A percentile compares a stretch with the other conserved stretches of the same genome.
phyloP scores from a whole-genome alignment of 495 filamentous ascomycete species.

The Mycothermus thermophilus region DNA sequence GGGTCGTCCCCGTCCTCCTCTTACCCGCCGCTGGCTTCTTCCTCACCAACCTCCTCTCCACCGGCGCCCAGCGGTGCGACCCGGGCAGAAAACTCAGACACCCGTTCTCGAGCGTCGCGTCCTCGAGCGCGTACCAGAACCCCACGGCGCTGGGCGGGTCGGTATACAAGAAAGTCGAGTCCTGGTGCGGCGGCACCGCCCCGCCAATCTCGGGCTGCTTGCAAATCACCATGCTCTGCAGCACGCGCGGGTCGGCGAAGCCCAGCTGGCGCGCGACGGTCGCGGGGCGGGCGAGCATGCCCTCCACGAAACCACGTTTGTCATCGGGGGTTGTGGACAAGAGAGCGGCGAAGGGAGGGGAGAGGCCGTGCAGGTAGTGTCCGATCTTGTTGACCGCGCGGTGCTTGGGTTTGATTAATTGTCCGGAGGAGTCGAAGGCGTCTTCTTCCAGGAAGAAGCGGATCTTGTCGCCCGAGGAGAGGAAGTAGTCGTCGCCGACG shows the following conservation, averaged over 20 bases:
- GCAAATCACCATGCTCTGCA: slow-evolving; percentile 97
- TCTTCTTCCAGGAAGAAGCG: slow-evolving; percentile 96
- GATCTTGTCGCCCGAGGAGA: slow-evolving; percentile 74
- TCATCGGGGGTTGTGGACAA: slow-evolving; percentile 35
- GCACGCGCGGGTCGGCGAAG: slow-evolving; percentile 52
- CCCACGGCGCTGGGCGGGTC: slow-evolving; percentile 80
- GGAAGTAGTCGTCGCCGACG: slow-evolving; percentile 92
- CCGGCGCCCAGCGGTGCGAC: slow-evolving; percentile 51
- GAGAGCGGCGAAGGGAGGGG: slow-evolving; percentile 52
- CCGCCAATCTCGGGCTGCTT: slow-evolving; percentile 95
- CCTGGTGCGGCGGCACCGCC: slow-evolving; percentile 75
- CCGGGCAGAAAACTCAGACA: slow-evolving; percentile 76
- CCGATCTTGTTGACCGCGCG: slow-evolving; percentile 93
- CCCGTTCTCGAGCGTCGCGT: slow-evolving; percentile 71
- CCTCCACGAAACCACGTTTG: slow-evolving; percentile 5
- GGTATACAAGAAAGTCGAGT: slow-evolving; percentile 86
- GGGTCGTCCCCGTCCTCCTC: no score
- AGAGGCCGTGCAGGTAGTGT: slow-evolving; percentile 70
- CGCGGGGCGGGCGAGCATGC: slow-evolving; percentile 25
- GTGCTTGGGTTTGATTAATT: slow-evolving; percentile 59
- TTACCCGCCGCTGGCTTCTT: no score
- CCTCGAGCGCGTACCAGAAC: slow-evolving; percentile 93
- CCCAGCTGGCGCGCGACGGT: slow-evolving; percentile 57
- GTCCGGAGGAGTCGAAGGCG: slow-evolving; percentile 47
- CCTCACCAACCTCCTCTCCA: slow-evolving; percentile 64